Evolutionary conservation across 78 protist genomes (phyloP).

Genomic region (Creolimax fragrantissima): DNA sequence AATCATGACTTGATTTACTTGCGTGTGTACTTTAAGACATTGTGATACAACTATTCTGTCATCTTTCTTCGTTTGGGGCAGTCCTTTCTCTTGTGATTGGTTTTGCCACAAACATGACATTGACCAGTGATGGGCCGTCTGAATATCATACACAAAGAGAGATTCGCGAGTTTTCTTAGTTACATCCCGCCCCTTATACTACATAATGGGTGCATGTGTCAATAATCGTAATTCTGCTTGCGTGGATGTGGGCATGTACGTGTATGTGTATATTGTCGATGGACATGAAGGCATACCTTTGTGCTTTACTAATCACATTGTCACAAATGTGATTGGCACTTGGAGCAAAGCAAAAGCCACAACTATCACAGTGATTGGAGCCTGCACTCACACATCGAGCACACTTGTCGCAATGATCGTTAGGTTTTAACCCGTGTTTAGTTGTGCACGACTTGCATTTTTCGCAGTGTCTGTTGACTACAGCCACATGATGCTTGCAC

Average conservation of each 20-base stretch:
- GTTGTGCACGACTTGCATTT: not conserved
- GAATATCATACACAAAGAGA: not conserved
- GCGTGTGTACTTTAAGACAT: too few relatives aligned
- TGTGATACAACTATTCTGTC: too few relatives aligned
- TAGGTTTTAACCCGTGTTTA: not conserved
- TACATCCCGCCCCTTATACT: not conserved
- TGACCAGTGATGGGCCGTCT: not conserved
- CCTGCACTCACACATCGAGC: not conserved
- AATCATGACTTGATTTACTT: too few relatives aligned
- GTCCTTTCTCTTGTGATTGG: not conserved
- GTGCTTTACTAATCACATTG: not conserved
- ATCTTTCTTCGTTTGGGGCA: not conserved
- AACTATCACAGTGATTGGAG: not conserved
- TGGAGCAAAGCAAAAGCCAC: not conserved
- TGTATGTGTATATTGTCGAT: not conserved
- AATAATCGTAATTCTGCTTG: too few relatives aligned
- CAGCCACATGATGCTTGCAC: not conserved
- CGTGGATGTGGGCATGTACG: not conserved
- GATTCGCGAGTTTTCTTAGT: not conserved
- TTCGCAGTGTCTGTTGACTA: not conserved
- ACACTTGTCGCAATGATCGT: not conserved
- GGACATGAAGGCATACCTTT: not conserved
- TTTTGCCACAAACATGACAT: not conserved
- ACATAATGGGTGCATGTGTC: not conserved
- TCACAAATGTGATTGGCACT: not conserved